These are phyloP conservation scores for Coprinopsis cinerea DNA, from an alignment of 768 basidiomycete genomes.

Conservation along the genomic window DNA sequence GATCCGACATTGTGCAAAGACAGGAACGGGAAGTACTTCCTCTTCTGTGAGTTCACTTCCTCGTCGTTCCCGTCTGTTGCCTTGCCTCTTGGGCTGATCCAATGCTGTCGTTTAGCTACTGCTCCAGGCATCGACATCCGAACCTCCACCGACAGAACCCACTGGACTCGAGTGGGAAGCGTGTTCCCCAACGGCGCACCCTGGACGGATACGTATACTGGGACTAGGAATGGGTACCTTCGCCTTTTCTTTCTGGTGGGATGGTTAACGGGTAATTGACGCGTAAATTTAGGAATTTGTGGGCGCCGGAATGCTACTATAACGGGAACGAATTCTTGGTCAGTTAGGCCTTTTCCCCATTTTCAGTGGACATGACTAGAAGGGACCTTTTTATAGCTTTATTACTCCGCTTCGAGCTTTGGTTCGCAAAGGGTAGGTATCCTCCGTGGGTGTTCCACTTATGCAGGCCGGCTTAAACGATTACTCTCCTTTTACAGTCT, in stretches of 20 bases:
- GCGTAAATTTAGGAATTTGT: constrained; percentile 24
- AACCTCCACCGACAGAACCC: constrained; percentile 42
- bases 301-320: constrained; percentile 35
- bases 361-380: neutral
- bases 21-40: constrained; percentile 37
- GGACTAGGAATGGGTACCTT: constrained; percentile 38
- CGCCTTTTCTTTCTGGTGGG: neutral
- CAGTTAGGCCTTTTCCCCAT: constrained; percentile 2
- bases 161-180: constrained; percentile 38
- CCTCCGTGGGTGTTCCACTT: neutral
- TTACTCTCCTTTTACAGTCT: constrained; percentile 23
- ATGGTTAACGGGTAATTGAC: neutral
- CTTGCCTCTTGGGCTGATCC: too few species aligned
- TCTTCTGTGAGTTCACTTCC: constrained; percentile 35
- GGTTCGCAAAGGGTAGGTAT: constrained; percentile 43
- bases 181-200: constrained; percentile 42
- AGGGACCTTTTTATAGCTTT: constrained; percentile 31
- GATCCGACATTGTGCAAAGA: constrained; percentile 50
- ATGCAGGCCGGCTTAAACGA: neutral
- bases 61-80: too few species aligned
- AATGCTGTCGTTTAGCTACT: constrained; percentile 29
- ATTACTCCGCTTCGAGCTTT: constrained; percentile 50
- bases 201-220: constrained; percentile 46
- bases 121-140: constrained; percentile 43
- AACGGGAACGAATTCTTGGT: constrained; percentile 26